Evolutionary conservation across 2,329 filamentous ascomycete genomes (phyloP).

Genomic region (Colletotrichum musicola): DNA sequence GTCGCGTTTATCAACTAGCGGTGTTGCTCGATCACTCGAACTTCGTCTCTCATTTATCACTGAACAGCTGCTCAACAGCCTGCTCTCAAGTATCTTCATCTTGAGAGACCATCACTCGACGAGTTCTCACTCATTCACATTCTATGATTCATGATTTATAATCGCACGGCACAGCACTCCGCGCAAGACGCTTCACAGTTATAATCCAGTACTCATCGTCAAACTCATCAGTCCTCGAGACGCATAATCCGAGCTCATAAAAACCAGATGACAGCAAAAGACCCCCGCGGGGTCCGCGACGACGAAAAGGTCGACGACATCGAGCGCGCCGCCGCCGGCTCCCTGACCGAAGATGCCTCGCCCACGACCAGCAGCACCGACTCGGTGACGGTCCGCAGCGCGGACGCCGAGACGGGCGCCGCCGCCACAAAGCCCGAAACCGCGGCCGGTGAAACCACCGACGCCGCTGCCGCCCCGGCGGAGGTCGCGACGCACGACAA

Average conservation of each 20-base stretch:
- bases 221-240: not conserved
- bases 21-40: not conserved
- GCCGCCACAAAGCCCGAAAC: slow-evolving; percentile 3
- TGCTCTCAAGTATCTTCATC: too few relatives aligned
- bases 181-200: too few relatives aligned
- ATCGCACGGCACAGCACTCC: not conserved
- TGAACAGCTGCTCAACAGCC: too few relatives aligned
- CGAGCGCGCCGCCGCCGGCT: slow-evolving; percentile 26
- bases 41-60: not conserved
- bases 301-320: slow-evolving; percentile 35
- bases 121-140: not conserved
- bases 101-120: not conserved
- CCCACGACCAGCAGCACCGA: slow-evolving; percentile 23
- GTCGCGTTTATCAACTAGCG: not conserved
- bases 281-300: slow-evolving; percentile 19
- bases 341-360: slow-evolving; percentile 10
- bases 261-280: slow-evolving; percentile 22
- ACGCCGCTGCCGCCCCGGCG: not conserved
- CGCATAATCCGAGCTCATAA: not conserved
- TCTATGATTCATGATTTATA: slow-evolving; percentile 1
- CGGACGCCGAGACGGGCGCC: not conserved
- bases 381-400: slow-evolving; percentile 24
- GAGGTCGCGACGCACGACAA: not conserved
- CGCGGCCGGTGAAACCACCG: slow-evolving; percentile 1
- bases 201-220: not conserved